Percentiles rank a stretch among this genome's conserved stretches.
These are phyloP conservation scores for Monilinia polystroma DNA, from an alignment of 2,329 filamentous ascomycete genomes.

Conservation along the genomic window DNA sequence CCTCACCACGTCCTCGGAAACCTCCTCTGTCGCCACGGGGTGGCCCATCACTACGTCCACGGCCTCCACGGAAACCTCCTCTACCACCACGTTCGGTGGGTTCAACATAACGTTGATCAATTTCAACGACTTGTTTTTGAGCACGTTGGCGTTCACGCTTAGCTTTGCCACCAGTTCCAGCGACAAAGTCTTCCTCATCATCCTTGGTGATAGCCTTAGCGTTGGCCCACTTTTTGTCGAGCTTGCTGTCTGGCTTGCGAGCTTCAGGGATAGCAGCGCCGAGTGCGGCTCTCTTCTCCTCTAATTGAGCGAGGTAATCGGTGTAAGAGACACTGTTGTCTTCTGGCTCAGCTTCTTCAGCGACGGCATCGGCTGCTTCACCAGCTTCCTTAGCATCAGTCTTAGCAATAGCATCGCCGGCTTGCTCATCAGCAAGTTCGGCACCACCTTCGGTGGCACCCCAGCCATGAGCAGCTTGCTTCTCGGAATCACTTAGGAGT, in stretches of 20 bases:
- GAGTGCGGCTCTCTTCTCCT: slow-evolving; percentile 74
- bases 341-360: slow-evolving; percentile 50
- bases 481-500: slow-evolving; percentile 67
- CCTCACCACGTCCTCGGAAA: slow-evolving; percentile 50
- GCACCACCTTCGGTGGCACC: slow-evolving; percentile 77
- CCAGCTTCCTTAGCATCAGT: slow-evolving; percentile 74
- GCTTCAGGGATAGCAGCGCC: slow-evolving; percentile 64
- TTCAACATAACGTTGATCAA: slow-evolving; percentile 82
- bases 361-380: slow-evolving; percentile 42
- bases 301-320: slow-evolving; percentile 78
- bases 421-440: slow-evolving; percentile 88
- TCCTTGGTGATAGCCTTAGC: slow-evolving; percentile 71
- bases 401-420: slow-evolving; percentile 84
- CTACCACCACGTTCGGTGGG: slow-evolving; percentile 59
- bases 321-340: slow-evolving; percentile 89
- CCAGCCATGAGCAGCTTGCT: slow-evolving; percentile 88
- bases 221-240: slow-evolving; percentile 88
- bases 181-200: slow-evolving; percentile 72
- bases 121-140: slow-evolving; percentile 85
- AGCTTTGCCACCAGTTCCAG: slow-evolving; percentile 71
- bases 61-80: slow-evolving; percentile 53
- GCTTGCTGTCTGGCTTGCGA: slow-evolving; percentile 84
- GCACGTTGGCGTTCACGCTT: slow-evolving; percentile 86
- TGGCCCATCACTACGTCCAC: slow-evolving; percentile 50
- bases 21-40: slow-evolving; percentile 45